Conservation (phyloP, 2,329 filamentous ascomycete genomes). For the Didymella exigua region DNA sequence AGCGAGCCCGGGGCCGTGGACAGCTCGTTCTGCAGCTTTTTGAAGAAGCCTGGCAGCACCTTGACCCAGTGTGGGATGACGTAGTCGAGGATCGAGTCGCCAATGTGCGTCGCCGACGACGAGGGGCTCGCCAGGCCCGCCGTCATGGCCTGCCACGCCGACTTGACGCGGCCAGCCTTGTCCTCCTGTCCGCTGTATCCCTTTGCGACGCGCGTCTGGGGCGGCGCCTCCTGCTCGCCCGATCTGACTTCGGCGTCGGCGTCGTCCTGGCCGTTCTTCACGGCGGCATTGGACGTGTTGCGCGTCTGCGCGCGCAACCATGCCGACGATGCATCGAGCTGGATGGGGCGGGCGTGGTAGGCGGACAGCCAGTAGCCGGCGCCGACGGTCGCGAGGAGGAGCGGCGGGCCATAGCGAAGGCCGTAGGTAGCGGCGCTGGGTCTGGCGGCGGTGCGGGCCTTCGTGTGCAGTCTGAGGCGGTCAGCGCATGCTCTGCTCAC, state of each 20-base stretch:
- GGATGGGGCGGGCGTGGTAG: conserved; percentile 29
- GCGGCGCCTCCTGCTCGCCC: conserved; percentile 42
- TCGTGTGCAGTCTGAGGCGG: conserved; percentile 30
- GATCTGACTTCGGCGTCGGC: conserved; percentile 22
- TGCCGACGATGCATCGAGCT: conserved; percentile 37
- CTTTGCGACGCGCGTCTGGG: conserved; percentile 41
- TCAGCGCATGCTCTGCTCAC: conserved; percentile 12
- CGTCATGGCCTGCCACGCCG: conserved; percentile 44
- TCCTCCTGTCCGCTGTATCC: conserved; percentile 30
- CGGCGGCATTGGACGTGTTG: conserved; percentile 23
- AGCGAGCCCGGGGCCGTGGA: conserved; percentile 87
- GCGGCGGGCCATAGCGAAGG: conserved; percentile 39
- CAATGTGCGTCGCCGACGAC: conserved; percentile 46
- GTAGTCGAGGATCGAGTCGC: conserved; percentile 66
- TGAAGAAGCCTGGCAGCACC: conserved; percentile 73
- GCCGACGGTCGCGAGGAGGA: conserved; percentile 34
- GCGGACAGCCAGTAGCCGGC: conserved; percentile 28
- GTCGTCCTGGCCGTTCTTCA: conserved; percentile 20
- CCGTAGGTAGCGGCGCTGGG: conserved; percentile 22
- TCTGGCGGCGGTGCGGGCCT: conserved; percentile 16
- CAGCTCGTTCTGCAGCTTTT: conserved; percentile 85
- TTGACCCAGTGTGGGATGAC: conserved; percentile 85
- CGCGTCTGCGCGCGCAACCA: conserved; percentile 21
- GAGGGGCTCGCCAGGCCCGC: conserved; percentile 37
- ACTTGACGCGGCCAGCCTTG: conserved; percentile 22